phyloP scores from a whole-genome alignment of 2,329 filamentous ascomycete genomes.

The Epichloe baconii region DNA sequence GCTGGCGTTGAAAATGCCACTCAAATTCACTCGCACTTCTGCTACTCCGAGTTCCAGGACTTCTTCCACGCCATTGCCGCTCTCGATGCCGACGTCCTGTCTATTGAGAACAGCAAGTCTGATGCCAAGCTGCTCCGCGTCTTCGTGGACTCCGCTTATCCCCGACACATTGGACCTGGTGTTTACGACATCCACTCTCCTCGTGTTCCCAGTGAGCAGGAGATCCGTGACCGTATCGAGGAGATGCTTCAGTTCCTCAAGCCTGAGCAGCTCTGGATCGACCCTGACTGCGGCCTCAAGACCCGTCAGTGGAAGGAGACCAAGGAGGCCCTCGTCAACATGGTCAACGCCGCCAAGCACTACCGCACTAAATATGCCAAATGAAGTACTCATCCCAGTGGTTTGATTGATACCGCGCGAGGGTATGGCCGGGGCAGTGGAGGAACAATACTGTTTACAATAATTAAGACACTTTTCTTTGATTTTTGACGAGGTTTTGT shows the following conservation, averaged over 20 bases:
- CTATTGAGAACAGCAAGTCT: conserved; percentile 99
- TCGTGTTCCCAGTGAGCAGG: conserved; percentile 90
- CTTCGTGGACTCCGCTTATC: conserved; percentile 95
- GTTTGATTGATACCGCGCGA: conserved; percentile 8
- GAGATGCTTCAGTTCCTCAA: conserved; percentile 98
- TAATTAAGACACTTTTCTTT: conserved; percentile 17
- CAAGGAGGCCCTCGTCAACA: conserved; percentile 88
- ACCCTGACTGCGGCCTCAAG: conserved; percentile 99
- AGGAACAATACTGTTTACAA: conserved; percentile 16
- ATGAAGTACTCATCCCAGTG: conserved; percentile 24
- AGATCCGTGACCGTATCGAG: conserved; percentile 94
- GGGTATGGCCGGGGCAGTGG: conserved; percentile 6
- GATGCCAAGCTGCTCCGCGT: conserved; percentile 98
- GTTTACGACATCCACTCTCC: conserved; percentile 99
- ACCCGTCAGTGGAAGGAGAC: conserved; percentile 98
- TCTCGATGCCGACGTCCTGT: conserved; percentile 93
- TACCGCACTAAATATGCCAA: conserved; percentile 83
- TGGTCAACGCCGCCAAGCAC: conserved; percentile 96
- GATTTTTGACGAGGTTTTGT: conserved; percentile 3
- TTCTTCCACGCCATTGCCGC: conserved; percentile 99
- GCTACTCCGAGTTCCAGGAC: conserved; percentile 99
- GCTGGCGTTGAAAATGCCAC: conserved; percentile 88
- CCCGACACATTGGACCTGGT: conserved; percentile 95
- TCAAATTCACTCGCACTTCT: conserved; percentile 99
- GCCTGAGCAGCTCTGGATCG: conserved; percentile 98